Conservation (phyloP, 164 flowering plant genomes). For the Kalanchoe fedtschenkoi region DNA sequence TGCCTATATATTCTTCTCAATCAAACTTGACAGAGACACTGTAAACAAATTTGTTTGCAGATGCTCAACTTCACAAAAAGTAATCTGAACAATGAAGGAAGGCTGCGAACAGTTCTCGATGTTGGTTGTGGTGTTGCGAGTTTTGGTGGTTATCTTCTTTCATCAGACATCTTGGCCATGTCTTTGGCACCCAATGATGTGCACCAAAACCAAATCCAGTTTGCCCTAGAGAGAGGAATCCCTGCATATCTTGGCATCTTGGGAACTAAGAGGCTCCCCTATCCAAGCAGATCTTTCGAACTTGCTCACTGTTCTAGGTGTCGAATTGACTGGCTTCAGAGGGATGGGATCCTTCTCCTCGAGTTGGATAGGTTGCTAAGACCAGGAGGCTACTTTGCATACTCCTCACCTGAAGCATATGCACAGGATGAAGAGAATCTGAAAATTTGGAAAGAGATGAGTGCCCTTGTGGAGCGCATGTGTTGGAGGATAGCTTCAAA, state of each 20-base stretch:
- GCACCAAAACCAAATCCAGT: conserved; percentile 89
- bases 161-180: conserved; percentile 65
- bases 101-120: conserved; percentile 69
- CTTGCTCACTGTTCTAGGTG: conserved; percentile 93
- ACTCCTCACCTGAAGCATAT: conserved; percentile 95
- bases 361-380: conserved; percentile 84
- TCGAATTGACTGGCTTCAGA: conserved; percentile 92
- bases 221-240: conserved; percentile 93
- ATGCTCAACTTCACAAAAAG: conserved; percentile 71
- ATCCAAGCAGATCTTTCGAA: conserved; percentile 92
- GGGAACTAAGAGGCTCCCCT: conserved; percentile 85
- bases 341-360: conserved; percentile 84
- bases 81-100: conserved; percentile 64
- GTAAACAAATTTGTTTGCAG: conserved; percentile 24
- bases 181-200: conserved; percentile 93
- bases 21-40: background rate
- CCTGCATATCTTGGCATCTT: conserved; percentile 88
- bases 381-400: conserved; percentile 93
- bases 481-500: conserved; percentile 84
- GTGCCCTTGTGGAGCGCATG: conserved; percentile 84
- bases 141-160: conserved; percentile 82
- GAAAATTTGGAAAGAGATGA: conserved; percentile 77
- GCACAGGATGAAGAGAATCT: conserved; percentile 89
- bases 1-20: background rate
- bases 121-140: conserved; percentile 96